phyloP scores from a whole-genome alignment of 495 filamentous ascomycete species.

The Neurospora sp. region DNA sequence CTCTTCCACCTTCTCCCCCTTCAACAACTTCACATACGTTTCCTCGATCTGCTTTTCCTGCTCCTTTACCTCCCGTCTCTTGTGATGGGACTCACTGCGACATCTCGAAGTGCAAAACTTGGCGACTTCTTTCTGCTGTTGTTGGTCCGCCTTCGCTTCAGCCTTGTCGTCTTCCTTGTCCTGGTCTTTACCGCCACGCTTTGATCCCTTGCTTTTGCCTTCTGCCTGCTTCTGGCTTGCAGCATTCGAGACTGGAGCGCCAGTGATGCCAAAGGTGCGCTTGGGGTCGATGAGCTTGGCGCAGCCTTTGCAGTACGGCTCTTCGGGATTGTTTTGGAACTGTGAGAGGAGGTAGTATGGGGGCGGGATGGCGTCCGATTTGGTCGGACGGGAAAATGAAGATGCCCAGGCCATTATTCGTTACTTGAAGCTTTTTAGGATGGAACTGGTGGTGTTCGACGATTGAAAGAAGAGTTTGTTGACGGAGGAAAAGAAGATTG shows the following conservation, averaged over 20 bases:
- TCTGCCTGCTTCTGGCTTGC: background rate
- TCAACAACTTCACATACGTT: background rate
- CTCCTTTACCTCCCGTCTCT: background rate
- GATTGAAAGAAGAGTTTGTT: background rate
- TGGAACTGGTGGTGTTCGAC: background rate
- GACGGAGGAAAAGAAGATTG: background rate
- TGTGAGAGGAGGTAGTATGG: conserved; percentile 29
- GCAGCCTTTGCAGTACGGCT: conserved; percentile 32
- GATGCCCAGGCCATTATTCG: conserved; percentile 28
- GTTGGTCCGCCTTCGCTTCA: background rate
- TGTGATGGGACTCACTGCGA: background rate
- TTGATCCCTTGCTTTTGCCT: background rate
- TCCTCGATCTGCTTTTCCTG: background rate
- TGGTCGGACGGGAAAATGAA: conserved; percentile 28
- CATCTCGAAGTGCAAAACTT: background rate
- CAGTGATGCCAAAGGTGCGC: background rate
- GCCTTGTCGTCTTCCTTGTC: background rate
- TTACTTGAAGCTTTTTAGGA: background rate
- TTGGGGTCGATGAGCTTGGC: conserved; percentile 27
- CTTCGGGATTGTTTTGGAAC: conserved; percentile 14
- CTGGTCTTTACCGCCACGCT: background rate
- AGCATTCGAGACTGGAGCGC: background rate
- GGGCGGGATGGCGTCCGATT: conserved; percentile 24
- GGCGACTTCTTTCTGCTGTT: background rate
- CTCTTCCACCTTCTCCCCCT: background rate